phyloP scores from a whole-genome alignment of 2,329 filamentous ascomycete genomes.

The Erysiphe pulchra region DNA sequence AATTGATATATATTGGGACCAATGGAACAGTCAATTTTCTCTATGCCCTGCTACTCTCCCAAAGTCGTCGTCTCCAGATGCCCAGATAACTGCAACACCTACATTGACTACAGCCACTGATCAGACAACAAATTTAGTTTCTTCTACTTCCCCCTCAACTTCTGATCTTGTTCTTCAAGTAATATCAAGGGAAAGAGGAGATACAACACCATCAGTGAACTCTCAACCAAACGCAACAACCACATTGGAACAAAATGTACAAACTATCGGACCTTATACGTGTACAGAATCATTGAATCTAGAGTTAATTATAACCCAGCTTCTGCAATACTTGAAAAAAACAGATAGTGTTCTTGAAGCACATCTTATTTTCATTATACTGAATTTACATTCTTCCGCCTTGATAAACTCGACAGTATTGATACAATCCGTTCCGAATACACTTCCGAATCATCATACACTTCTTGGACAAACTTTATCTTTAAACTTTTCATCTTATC shows the following conservation, averaged over 20 bases:
- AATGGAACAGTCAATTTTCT: constrained; percentile 24
- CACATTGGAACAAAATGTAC: constrained; percentile 11
- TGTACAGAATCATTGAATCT: constrained; percentile 28
- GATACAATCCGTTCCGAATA: not conserved
- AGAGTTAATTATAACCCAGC: constrained; percentile 20
- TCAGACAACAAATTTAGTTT: not conserved
- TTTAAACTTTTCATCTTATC: constrained; percentile 20
- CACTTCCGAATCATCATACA: constrained; percentile 19
- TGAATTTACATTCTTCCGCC: constrained; percentile 33
- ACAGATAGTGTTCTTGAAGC: constrained; percentile 29
- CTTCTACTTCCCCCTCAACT: not conserved
- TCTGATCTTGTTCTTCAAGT: not conserved
- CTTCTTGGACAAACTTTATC: constrained; percentile 22
- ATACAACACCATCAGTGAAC: constrained; percentile 4
- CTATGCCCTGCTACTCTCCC: constrained; percentile 33
- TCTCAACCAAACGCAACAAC: constrained; percentile 4
- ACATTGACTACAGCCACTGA: not conserved
- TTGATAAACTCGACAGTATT: constrained; percentile 9
- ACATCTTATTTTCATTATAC: constrained; percentile 23
- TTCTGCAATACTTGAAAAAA: constrained; percentile 24
- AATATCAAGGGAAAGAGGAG: not conserved
- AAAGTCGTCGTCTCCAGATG: constrained; percentile 5
- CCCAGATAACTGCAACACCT: constrained; percentile 7
- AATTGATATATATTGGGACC: constrained; percentile 39
- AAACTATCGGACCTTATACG: constrained; percentile 24